Conservation (phyloP, 345 rosid species). For the Cochlearia excelsa region DNA sequence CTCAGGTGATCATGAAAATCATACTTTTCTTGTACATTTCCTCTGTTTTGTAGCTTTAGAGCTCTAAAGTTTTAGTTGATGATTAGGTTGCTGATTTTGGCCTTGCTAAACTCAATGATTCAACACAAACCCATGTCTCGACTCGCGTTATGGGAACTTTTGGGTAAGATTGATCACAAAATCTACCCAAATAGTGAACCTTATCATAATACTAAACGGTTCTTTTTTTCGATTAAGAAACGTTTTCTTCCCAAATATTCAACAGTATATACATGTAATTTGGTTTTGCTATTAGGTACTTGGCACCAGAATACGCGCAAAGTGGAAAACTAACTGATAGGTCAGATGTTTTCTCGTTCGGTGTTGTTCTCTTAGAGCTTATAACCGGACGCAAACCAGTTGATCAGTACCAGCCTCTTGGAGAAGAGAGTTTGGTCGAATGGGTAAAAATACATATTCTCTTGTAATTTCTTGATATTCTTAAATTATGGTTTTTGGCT, state of each 20-base stretch:
- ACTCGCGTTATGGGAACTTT: constrained; percentile 99
- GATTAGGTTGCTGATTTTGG: constrained; percentile 96
- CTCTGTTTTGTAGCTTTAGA: background rate
- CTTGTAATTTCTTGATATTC: too few species aligned
- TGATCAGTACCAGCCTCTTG: constrained; percentile 74
- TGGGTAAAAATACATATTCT: constrained; percentile 59
- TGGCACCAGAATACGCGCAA: constrained; percentile 96
- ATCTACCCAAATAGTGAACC: constrained; percentile 2
- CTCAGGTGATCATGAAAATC: constrained; percentile 55
- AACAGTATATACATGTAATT: background rate
- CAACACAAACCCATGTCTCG: constrained; percentile 86
- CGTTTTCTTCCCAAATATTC: background rate
- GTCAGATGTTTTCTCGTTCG: constrained; percentile 94
- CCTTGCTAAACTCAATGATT: constrained; percentile 81
- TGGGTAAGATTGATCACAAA: constrained; percentile 55
- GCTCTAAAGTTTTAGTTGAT: background rate
- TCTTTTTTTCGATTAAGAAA: background rate
- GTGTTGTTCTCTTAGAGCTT: constrained; percentile 93
- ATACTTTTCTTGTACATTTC: background rate
- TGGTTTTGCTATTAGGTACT: constrained; percentile 52
- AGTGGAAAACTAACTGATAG: constrained; percentile 94
- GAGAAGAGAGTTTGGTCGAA: constrained; percentile 98
- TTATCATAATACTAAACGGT: background rate
- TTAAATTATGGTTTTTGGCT: background rate
- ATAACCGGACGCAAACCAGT: constrained; percentile 92